Conservation (phyloP, 2,329 filamentous ascomycete species). For the Scedosporium boydii region DNA sequence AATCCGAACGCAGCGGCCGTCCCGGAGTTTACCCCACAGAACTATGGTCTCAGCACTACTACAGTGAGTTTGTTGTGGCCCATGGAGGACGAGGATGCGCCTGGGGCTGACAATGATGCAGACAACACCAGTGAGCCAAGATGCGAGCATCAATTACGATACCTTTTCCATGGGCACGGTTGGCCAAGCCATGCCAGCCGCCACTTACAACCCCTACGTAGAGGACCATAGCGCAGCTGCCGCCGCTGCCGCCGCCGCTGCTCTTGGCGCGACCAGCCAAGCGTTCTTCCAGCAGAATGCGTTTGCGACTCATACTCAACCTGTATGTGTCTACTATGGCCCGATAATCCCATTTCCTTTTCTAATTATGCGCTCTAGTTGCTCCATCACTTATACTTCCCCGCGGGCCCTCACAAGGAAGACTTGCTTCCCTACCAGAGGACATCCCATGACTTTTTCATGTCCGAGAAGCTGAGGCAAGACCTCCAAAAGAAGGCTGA, state of each 20-base stretch:
- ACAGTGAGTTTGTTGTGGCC: slow-evolving; percentile 27
- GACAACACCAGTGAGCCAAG: not conserved
- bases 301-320: slow-evolving; percentile 47
- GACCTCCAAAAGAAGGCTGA: slow-evolving; percentile 84
- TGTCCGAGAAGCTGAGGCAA: slow-evolving; percentile 77
- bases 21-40: slow-evolving; percentile 49
- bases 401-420: slow-evolving; percentile 71
- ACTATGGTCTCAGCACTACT: slow-evolving; percentile 39
- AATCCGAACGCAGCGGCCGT: slow-evolving; percentile 47
- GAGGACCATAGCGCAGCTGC: slow-evolving; percentile 56
- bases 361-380: slow-evolving; percentile 34
- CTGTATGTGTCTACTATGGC: slow-evolving; percentile 32
- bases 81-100: not conserved
- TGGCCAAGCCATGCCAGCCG: slow-evolving; percentile 36
- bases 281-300: slow-evolving; percentile 25
- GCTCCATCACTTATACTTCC: slow-evolving; percentile 89
- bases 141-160: slow-evolving; percentile 39
- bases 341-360: not conserved
- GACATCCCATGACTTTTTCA: slow-evolving; percentile 82
- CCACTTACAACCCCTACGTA: slow-evolving; percentile 66
- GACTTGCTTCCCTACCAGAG: slow-evolving; percentile 79
- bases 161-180: slow-evolving; percentile 54
- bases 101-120: not conserved
- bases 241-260: slow-evolving; percentile 54
- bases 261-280: slow-evolving; percentile 29